Evolutionary conservation across 768 basidiomycete genomes (phyloP), one percentile per base, ranked within the genome.

Genomic region (Naganishia onofrii): DNA sequence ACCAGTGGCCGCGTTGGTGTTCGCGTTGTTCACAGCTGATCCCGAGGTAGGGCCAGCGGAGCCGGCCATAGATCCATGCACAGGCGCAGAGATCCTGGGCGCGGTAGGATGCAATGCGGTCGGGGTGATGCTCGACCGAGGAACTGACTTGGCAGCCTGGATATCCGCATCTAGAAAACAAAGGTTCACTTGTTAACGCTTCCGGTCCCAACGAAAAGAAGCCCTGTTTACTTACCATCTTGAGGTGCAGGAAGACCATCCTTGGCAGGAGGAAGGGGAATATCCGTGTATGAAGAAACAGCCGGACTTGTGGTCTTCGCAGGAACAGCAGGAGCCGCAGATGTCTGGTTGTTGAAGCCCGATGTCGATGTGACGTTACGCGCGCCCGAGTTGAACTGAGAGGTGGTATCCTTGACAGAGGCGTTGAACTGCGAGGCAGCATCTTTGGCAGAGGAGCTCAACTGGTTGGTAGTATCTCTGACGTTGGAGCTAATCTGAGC

Each of bases 181-280:
- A 7, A 57, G 34, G 15, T 12, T 10, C 12, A 21, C n/a, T 1
- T 26, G 34, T 42, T 29, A 58, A 34, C 57, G 29, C 57, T 26
- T 26, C 6, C 21, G n/a, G 21, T 21, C 10, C 29, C 2, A 10
- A 34, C 34, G 57, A 58, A 21, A 31, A 21, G 23, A 13, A n/a
- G n/a, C 4, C 1, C 15, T n/a, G 38, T 26, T 28, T 5, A 29
- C 60, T 44, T 44, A 44, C 60, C 60, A 36, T 63, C 60, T 12
- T 13, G 13, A 5, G 60, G 23, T 13, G 60, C 60, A n/a, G 60
- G 60, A 46, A 63, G 42, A 15, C 60, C 60, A 63, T 63, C 60
- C 48, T 66, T 66, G 31, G 46, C 34, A 13, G 65, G 52, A 54
- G 65, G 65, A 21, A 66, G 34, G 29, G 65, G 65, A n/a, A 66